phyloP scores from a whole-genome alignment of 2,329 filamentous ascomycete genomes.

The Pezicula neosporulosa region DNA sequence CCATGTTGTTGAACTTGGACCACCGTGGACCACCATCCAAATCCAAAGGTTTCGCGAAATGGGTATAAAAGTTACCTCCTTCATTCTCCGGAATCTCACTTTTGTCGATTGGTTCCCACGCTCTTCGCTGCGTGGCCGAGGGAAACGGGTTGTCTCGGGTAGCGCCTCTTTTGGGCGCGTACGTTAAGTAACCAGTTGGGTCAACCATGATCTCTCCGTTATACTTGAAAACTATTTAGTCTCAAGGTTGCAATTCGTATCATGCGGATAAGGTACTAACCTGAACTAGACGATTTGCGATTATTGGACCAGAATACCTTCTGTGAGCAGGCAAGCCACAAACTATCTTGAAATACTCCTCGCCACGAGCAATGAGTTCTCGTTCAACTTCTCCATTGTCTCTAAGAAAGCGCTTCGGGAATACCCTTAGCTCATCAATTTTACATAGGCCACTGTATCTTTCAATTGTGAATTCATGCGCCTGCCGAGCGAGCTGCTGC shows the following conservation, averaged over 20 bases:
- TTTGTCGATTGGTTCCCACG: too few species aligned
- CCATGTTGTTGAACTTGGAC: not conserved
- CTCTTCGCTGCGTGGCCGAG: not conserved
- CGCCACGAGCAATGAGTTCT: not conserved
- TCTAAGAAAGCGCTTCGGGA: not conserved
- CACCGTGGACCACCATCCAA: not conserved
- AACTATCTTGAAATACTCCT: not conserved
- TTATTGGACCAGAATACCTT: not conserved
- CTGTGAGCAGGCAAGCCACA: not conserved
- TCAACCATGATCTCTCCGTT: not conserved
- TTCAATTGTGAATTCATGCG: too few species aligned
- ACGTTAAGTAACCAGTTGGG: not conserved
- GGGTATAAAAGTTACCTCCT: not conserved
- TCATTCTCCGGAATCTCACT: not conserved
- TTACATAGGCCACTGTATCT: too few species aligned
- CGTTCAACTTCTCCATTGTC: not conserved
- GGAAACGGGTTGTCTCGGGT: not conserved
- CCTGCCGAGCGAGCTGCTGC: too few species aligned
- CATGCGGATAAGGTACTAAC: too few species aligned
- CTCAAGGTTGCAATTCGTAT: too few species aligned
- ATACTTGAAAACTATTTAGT: not conserved
- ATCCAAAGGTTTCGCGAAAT: not conserved
- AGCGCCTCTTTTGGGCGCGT: not conserved
- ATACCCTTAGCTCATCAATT: not conserved
- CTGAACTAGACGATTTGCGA: not conserved